Evolutionary conservation across 2,329 filamentous ascomycete genomes (phyloP), one percentile per base, ranked within the genome.

Genomic region (Fusarium citri): DNA sequence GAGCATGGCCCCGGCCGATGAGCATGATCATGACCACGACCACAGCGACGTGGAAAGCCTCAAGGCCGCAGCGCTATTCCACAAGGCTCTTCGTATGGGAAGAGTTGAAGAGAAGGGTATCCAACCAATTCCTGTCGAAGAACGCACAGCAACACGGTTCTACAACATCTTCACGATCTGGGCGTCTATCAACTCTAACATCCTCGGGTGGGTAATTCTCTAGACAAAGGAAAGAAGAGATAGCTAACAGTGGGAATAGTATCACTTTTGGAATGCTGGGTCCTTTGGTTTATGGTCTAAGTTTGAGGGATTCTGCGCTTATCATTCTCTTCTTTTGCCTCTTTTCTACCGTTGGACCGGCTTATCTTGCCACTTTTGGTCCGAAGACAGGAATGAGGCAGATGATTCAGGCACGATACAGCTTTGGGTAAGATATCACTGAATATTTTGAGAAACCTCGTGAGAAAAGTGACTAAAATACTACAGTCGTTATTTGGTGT

Each of bases 221-320:
- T 8, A 15, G 9, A 6, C 5, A 46, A 28, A 41, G 16, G 12
- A n/a, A 18, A 25, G 4, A n/a, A 41, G 43, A 6, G 3, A 6
- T 34, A 45, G 22, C 63, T 74, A 10, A 74, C 16, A 22, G 1
- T 6, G 16, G 6, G 23, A 23, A 37, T 28, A 86, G 87, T 4
- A 86, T 91, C 61, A 87, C 88, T 1, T 90, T 89, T 72, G 89
- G 89, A 62, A 87, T 91, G 84, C 82, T 89, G 2, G 88, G 88
- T 1, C 88, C 88, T 6, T 76, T 84, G 42, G 74, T 81, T 15
- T 88, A 85, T 59, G 86, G 85, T 4, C 80, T 91, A 18, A 82
- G 83, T 51, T 80, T 91, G 20, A 82, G 87, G 46, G 85, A 89
- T 66, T 83, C 84, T 18, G 77, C 86, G 3, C 80, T 91, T 15